phyloP scores from a whole-genome alignment of 2,329 filamentous ascomycete species.

The Fusarium sp. region DNA sequence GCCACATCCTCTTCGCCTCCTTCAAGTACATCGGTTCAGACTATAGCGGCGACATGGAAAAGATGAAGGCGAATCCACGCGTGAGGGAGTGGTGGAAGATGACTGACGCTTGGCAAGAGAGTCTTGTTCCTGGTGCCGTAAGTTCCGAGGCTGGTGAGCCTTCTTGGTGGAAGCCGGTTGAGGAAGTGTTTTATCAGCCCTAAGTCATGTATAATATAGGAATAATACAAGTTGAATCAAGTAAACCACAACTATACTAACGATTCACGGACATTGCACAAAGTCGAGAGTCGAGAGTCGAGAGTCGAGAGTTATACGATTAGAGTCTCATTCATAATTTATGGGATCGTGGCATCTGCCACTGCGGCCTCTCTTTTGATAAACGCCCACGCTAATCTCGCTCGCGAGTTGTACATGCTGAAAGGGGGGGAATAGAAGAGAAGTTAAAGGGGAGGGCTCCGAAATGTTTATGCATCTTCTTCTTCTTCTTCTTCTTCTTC shows the following conservation, averaged over 20 bases:
- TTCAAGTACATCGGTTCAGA: slow-evolving; percentile 86
- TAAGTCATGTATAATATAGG: slow-evolving; percentile 50
- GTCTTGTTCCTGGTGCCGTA: slow-evolving; percentile 71
- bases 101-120: slow-evolving; percentile 83
- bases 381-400: slow-evolving; percentile 52
- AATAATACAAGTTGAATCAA: too few species aligned
- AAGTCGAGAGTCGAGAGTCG: neutral
- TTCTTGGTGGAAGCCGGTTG: slow-evolving; percentile 78
- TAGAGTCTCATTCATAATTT: slow-evolving; percentile 31
- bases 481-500: neutral
- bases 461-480: slow-evolving; percentile 48
- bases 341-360: slow-evolving; percentile 40
- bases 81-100: slow-evolving; percentile 86
- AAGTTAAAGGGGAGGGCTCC: slow-evolving; percentile 37
- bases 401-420: slow-evolving; percentile 50
- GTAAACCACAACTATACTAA: too few species aligned
- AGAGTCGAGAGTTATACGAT: neutral
- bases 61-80: slow-evolving; percentile 79
- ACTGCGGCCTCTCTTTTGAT: slow-evolving; percentile 34
- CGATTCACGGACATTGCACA: neutral
- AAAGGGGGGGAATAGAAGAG: slow-evolving; percentile 39
- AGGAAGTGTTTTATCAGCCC: slow-evolving; percentile 77
- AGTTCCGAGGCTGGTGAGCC: slow-evolving; percentile 71
- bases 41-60: slow-evolving; percentile 81
- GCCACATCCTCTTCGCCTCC: slow-evolving; percentile 77